Percentiles rank a stretch among this genome's conserved stretches.
Evolutionary conservation across 305 asterid genomes (phyloP).

Genomic region (Solanum hybrid): DNA sequence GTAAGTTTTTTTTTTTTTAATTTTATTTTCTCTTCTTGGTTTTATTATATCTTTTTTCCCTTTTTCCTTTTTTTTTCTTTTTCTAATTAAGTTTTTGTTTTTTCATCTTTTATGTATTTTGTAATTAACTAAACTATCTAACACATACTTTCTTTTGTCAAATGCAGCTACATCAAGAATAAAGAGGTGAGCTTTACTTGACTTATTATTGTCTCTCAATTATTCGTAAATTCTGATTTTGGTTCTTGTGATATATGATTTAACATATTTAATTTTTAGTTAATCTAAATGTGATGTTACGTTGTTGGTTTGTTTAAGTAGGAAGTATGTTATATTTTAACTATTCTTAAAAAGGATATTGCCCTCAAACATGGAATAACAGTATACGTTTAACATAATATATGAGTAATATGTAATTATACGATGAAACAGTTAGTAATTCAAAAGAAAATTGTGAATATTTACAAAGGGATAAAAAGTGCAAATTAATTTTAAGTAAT

Average conservation of each 20-base stretch:
- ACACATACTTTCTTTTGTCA: background rate
- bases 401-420: background rate
- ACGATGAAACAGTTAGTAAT: background rate
- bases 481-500: too few species aligned
- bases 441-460: background rate
- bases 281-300: background rate
- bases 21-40: background rate
- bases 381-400: background rate
- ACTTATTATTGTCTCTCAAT: background rate
- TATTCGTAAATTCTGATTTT: background rate
- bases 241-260: background rate
- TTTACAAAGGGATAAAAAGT: background rate
- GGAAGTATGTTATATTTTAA: background rate
- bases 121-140: background rate
- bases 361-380: background rate
- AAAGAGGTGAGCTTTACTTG: background rate
- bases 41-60: background rate
- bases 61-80: too few species aligned
- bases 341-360: background rate
- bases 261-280: background rate
- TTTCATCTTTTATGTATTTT: background rate
- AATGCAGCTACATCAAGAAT: background rate
- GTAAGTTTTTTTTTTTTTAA: slow-evolving; percentile 10
- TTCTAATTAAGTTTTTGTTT: background rate
- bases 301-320: background rate